Percentiles rank a stretch among this genome's conserved stretches.
phyloP scores from a whole-genome alignment of 75 land plant genomes.

The Pseudotsuga menziesii region DNA sequence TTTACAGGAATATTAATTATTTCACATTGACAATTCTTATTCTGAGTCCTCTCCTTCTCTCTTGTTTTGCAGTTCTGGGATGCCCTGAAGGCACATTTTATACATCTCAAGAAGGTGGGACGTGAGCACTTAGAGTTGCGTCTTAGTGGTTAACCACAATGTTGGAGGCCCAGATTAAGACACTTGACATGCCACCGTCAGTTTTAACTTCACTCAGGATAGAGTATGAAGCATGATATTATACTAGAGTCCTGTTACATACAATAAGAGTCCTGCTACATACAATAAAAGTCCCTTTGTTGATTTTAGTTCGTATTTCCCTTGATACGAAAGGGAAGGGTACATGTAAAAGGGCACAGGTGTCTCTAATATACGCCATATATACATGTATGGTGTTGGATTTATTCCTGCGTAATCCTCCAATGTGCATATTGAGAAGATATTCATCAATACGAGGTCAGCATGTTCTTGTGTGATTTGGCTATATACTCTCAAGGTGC shows the following conservation, averaged over 20 bases:
- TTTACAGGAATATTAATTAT: not conserved
- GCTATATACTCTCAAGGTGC: no score
- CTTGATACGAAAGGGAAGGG: no score
- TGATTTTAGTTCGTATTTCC: not conserved
- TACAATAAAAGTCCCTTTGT: not conserved
- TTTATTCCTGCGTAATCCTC: no score
- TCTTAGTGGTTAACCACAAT: constrained; percentile 24
- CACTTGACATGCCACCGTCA: not conserved
- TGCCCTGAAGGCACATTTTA: constrained; percentile 39
- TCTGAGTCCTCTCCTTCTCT: not conserved
- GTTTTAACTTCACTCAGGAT: not conserved
- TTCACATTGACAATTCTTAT: not conserved
- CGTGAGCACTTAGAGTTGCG: constrained; percentile 19
- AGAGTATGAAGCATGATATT: not conserved
- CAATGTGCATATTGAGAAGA: no score
- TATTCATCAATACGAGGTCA: no score
- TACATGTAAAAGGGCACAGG: no score
- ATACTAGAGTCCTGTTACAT: not conserved
- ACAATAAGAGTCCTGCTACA: not conserved
- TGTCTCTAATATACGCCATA: no score
- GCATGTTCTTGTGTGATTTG: no score
- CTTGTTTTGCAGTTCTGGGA: constrained; percentile 32
- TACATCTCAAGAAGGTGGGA: constrained; percentile 33
- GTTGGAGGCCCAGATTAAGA: not conserved
- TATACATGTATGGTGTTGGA: no score